These are phyloP conservation scores for Cetradonia linearis DNA, from an alignment of 495 filamentous ascomycete genomes.

Conservation along the genomic window DNA sequence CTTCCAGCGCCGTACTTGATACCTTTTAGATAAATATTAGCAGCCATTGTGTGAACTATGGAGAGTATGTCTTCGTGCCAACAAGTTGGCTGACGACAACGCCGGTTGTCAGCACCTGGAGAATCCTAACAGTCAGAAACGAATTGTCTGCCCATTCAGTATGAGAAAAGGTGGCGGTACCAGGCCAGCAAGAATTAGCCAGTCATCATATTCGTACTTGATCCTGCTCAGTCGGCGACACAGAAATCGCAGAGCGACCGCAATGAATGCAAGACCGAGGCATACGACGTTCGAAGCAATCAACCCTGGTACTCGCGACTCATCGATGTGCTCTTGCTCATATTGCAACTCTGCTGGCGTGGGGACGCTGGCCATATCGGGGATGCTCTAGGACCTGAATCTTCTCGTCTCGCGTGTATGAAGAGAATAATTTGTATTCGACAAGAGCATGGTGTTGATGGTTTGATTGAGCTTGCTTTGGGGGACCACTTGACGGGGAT, in stretches of 20 bases:
- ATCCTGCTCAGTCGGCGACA: conserved; percentile 1
- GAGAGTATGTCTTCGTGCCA: not conserved
- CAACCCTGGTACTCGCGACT: not conserved
- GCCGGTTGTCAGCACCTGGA: not conserved
- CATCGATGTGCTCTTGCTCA: not conserved
- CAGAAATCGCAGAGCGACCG: not conserved
- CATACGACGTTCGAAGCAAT: not conserved
- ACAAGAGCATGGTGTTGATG: not conserved
- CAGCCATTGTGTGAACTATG: not conserved
- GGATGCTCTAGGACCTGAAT: not conserved
- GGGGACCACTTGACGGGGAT: too few species aligned
- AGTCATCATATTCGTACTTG: conserved; percentile 9
- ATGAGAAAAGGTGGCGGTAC: not conserved
- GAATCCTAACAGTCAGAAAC: not conserved
- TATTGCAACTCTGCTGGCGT: not conserved
- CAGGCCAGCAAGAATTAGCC: conserved; percentile 5
- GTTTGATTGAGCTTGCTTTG: too few species aligned
- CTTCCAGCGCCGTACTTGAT: not conserved
- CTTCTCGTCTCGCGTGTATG: too few species aligned
- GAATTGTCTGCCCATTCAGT: not conserved
- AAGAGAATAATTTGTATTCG: not conserved
- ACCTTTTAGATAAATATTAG: not conserved
- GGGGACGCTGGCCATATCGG: not conserved
- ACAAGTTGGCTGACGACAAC: not conserved
- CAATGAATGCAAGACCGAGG: not conserved